Evolutionary conservation across 2,329 filamentous ascomycete species (phyloP).

Genomic region (Cryphonectria radicalis): DNA sequence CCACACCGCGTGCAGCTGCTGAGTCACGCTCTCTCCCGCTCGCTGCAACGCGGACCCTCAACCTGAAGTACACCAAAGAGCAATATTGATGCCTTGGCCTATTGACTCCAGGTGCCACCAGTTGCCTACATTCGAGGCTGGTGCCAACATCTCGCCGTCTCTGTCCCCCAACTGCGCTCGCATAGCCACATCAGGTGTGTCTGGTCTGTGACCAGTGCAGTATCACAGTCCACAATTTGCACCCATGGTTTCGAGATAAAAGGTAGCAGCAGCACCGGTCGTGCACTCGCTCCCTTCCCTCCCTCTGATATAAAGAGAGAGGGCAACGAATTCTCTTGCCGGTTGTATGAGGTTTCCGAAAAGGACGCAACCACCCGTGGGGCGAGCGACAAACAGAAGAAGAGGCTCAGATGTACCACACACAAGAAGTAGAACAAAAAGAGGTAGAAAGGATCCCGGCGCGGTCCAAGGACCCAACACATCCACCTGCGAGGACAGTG

Average conservation of each 20-base stretch:
- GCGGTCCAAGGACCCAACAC: neutral
- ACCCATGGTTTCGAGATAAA: constrained; percentile 1
- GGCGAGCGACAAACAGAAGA: neutral
- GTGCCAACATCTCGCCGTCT: neutral
- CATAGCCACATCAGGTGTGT: neutral
- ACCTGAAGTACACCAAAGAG: neutral
- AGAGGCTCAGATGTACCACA: neutral
- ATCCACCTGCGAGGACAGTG: neutral
- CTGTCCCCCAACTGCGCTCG: neutral
- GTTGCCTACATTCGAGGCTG: neutral
- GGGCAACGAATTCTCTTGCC: constrained; percentile 8
- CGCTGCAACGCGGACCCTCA: neutral
- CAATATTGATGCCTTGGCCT: neutral
- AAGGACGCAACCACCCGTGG: neutral
- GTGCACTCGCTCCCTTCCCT: neutral
- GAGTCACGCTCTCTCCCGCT: neutral
- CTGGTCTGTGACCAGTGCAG: constrained; percentile 13
- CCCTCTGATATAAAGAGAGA: constrained; percentile 8
- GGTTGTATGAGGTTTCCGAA: neutral
- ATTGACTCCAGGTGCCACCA: neutral
- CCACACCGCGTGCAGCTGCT: neutral
- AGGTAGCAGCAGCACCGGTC: constrained; percentile 10
- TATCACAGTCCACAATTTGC: constrained; percentile 6
- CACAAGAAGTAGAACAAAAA: neutral
- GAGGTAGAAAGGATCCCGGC: neutral